Evolutionary conservation across 1,284 basidiomycete genomes (phyloP).

Genomic region (Malassezia cuniculi): DNA sequence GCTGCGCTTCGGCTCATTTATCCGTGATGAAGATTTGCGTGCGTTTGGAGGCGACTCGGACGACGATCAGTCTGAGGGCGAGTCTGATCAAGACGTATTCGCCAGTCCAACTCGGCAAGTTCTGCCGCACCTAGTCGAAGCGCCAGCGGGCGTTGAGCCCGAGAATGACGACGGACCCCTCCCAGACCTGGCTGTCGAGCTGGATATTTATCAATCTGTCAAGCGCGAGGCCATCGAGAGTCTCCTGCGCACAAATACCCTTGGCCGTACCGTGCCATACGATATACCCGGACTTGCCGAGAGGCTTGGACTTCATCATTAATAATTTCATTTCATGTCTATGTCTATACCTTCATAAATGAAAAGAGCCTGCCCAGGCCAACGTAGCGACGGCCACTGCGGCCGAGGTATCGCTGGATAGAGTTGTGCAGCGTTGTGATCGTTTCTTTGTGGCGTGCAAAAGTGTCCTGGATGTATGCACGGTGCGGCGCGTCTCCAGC

Average conservation of each 20-base stretch:
- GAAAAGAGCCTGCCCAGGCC: conserved; percentile 32
- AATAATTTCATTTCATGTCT: not conserved
- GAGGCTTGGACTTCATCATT: not conserved
- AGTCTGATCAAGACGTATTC: no score
- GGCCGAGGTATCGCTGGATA: conserved; percentile 29
- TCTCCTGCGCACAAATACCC: conserved; percentile 8
- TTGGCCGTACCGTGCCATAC: conserved; percentile 6
- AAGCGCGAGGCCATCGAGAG: conserved; percentile 14
- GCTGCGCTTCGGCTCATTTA: conserved; percentile 34
- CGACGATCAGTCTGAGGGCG: not conserved
- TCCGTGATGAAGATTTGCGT: conserved; percentile 30
- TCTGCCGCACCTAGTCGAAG: no score
- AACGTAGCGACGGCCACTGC: conserved; percentile 37
- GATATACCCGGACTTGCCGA: conserved; percentile 7
- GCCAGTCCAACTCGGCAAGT: no score
- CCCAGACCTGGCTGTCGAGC: conserved; percentile 7
- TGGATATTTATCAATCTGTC: conserved; percentile 14
- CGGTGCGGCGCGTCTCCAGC: conserved; percentile 13
- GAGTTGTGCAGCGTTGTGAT: conserved; percentile 16
- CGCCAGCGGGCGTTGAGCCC: no score
- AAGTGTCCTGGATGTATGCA: conserved; percentile 17
- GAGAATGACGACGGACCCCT: no score
- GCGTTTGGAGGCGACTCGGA: not conserved
- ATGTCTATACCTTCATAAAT: conserved; percentile 28
- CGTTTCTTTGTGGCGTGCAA: conserved; percentile 17